These are phyloP conservation scores for Aspergillus sparsus DNA, from an alignment of 495 filamentous ascomycete genomes.

Conservation along the genomic window DNA sequence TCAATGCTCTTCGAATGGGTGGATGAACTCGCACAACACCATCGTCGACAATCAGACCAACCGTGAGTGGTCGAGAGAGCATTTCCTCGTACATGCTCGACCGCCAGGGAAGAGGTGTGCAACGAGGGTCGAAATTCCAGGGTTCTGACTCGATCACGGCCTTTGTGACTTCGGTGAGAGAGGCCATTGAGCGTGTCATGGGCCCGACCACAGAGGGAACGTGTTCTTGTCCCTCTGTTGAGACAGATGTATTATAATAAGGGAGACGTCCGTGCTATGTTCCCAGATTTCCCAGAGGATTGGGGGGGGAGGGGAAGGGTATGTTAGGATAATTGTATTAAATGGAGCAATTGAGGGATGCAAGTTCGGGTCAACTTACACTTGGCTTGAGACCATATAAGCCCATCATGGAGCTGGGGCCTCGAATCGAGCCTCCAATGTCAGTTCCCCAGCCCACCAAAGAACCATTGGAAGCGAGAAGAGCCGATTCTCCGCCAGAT, in stretches of 20 bases:
- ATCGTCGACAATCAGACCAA: constrained; percentile 51
- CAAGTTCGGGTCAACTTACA: constrained; percentile 27
- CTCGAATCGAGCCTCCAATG: constrained; percentile 61
- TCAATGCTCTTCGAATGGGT: constrained; percentile 44
- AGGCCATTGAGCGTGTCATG: constrained; percentile 46
- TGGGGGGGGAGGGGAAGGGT: too few species aligned
- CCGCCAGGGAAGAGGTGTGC: constrained; percentile 48
- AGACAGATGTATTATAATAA: constrained; percentile 47
- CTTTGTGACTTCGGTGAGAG: constrained; percentile 38
- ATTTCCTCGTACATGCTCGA: constrained; percentile 37
- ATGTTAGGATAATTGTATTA: background rate
- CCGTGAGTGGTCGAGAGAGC: constrained; percentile 40
- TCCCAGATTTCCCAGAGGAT: too few species aligned
- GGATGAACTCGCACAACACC: constrained; percentile 51
- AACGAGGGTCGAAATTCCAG: constrained; percentile 49
- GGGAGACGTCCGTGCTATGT: constrained; percentile 44
- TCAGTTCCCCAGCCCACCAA: constrained; percentile 65
- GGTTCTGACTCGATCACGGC: constrained; percentile 37
- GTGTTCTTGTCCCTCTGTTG: constrained; percentile 55
- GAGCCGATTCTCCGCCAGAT: constrained; percentile 63
- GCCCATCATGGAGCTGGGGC: constrained; percentile 54
- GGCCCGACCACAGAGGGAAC: constrained; percentile 52
- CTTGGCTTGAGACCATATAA: constrained; percentile 59
- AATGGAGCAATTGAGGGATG: too few species aligned
- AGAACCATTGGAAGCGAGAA: constrained; percentile 59